A percentile compares a stretch with the other conserved stretches of the same genome.
These are phyloP conservation scores for Lentinus brumalis DNA, from an alignment of 768 basidiomycete species.

Conservation along the genomic window DNA sequence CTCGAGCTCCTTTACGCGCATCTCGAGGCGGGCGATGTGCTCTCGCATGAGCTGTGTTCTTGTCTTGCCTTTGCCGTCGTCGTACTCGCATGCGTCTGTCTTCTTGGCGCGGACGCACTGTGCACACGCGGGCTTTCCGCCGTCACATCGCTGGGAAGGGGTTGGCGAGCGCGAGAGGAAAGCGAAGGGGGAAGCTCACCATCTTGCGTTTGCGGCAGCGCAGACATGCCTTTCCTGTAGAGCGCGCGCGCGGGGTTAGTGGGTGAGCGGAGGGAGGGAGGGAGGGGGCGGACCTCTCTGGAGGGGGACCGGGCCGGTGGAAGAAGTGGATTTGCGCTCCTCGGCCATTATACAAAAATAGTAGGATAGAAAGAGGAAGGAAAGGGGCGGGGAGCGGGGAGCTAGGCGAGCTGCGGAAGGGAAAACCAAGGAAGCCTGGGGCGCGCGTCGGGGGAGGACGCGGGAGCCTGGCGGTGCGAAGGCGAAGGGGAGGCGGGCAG, in stretches of 20 bases:
- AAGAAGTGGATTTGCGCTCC: slow-evolving; percentile 25
- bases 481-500: slow-evolving; percentile 3
- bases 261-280: background rate
- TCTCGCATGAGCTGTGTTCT: slow-evolving; percentile 79
- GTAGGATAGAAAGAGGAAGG: slow-evolving; percentile 26
- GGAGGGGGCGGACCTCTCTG: slow-evolving; percentile 28
- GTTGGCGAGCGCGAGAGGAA: background rate
- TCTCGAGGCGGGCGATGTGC: slow-evolving; percentile 72
- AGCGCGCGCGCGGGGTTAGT: slow-evolving; percentile 19
- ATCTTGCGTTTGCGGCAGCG: slow-evolving; percentile 59
- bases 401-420: slow-evolving; percentile 16
- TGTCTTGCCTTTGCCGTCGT: slow-evolving; percentile 84
- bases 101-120: slow-evolving; percentile 82
- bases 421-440: slow-evolving; percentile 10
- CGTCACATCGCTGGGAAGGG: slow-evolving; percentile 68
- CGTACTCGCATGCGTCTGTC: slow-evolving; percentile 73
- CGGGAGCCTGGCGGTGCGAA: background rate
- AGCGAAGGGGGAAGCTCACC: slow-evolving; percentile 31
- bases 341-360: slow-evolving; percentile 36
- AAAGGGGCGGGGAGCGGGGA: slow-evolving; percentile 27
- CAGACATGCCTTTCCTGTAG: slow-evolving; percentile 52
- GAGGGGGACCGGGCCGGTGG: slow-evolving; percentile 28
- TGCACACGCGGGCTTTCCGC: slow-evolving; percentile 73
- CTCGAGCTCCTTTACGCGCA: slow-evolving; percentile 72
- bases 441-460: slow-evolving; percentile 10